Conservation (phyloP, 108 stramenopile genomes). For the Aurantiochytrium sp. region DNA sequence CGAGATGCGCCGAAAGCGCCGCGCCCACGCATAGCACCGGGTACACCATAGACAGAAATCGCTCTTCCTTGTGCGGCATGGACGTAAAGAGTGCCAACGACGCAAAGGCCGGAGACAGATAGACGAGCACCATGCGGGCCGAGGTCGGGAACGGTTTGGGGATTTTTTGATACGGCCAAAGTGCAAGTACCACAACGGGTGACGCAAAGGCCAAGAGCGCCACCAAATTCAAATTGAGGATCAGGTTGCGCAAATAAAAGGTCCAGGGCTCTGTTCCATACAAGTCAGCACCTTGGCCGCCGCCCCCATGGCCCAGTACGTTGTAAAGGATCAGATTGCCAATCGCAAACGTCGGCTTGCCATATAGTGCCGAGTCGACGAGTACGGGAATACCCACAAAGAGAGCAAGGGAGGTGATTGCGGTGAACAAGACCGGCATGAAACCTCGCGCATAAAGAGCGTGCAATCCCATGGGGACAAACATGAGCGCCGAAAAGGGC, state of each 20-base stretch:
- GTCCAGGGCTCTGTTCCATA: slow-evolving; percentile 87
- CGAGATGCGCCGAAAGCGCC: slow-evolving; percentile 21
- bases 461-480: slow-evolving; percentile 72
- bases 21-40: slow-evolving; percentile 51
- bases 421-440: background rate
- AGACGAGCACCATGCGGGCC: background rate
- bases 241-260: slow-evolving; percentile 84
- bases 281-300: slow-evolving; percentile 64
- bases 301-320: slow-evolving; percentile 59
- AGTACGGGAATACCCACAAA: background rate
- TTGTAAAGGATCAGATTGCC: slow-evolving; percentile 42
- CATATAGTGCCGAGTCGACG: slow-evolving; percentile 9
- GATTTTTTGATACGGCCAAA: background rate
- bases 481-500: slow-evolving; percentile 90
- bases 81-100: slow-evolving; percentile 72
- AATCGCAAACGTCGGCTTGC: slow-evolving; percentile 19
- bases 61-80: slow-evolving; percentile 92
- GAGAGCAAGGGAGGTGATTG: background rate
- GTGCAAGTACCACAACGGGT: background rate
- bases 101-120: slow-evolving; percentile 53
- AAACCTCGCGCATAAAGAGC: slow-evolving; percentile 35
- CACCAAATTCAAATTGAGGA: slow-evolving; percentile 76
- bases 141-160: background rate
- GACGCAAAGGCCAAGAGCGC: slow-evolving; percentile 46
- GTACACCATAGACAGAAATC: slow-evolving; percentile 83